Evolutionary conservation across 2,329 filamentous ascomycete species (phyloP), one percentile per base, ranked within the genome.

Genomic region (Pseudocercospora pini-densiflorae): DNA sequence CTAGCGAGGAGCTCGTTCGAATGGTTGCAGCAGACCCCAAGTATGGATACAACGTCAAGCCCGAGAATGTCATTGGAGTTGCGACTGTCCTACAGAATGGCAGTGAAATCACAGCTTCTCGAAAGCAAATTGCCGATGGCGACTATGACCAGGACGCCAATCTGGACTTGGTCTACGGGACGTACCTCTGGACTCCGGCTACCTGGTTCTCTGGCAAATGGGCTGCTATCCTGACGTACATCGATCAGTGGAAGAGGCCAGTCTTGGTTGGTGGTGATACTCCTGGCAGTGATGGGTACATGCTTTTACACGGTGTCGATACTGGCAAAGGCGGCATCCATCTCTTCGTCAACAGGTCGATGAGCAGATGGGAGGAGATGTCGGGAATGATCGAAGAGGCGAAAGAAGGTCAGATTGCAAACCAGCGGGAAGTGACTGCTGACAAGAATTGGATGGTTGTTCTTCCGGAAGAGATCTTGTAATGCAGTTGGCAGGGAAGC

Each of bases 361-460:
- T 78, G 24, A 73, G 73, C 36, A 76, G 76, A 59, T 75, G 77
- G 67, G 71, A 77, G 65, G 64, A 80, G 65, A 73, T 83, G 51
- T 68, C 78, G 27, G 73, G 68, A 27, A 80, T 82, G 80, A 80
- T 79, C n/a, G 66, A 66, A 54, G 71, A 80, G 2, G 77, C 74
- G 59, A 72, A 77, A 3, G 72, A 71, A 23, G 76, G 69, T 2
- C 81, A 83, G 71, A 70, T 70, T 59, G 71, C 74, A 62, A 75
- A 80, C 53, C 77, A 78, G 0, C 64, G 79, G 8, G 72, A 75
- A 0, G 80, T 81, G 1, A 83, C 80, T 14, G 81, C 79, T 1
- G 73, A 83, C 63, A 81, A 81, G 77, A 82, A 82, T 72, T 83
- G 81, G 81, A 77, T 83, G 3, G 74, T 79, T 4, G 81, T 83